A percentile compares a stretch with the other conserved stretches of the same genome.
These are phyloP conservation scores for Diaporthe longicolla DNA, from an alignment of 2,329 filamentous ascomycete species.

Conservation along the genomic window DNA sequence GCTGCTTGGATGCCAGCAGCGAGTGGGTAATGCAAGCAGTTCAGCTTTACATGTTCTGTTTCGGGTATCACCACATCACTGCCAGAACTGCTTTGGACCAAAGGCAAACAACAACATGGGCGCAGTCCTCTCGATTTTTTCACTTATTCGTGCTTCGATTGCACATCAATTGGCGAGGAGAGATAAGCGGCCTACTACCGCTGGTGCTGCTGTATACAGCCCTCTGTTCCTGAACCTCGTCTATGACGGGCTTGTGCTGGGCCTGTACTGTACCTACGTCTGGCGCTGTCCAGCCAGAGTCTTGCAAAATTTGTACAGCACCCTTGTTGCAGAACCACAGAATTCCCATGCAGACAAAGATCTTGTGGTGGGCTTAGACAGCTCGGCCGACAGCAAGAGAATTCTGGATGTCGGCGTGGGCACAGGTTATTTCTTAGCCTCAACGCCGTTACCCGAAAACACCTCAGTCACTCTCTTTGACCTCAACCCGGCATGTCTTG, in stretches of 20 bases:
- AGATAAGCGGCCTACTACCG: neutral
- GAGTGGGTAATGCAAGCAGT: neutral
- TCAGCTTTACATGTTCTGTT: neutral
- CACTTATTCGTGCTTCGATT: neutral
- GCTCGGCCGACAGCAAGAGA: neutral
- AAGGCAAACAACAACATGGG: neutral
- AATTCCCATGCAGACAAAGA: neutral
- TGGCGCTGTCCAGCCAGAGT: slow-evolving; percentile 15
- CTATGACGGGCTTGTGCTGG: slow-evolving; percentile 20
- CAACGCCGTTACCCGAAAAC: neutral
- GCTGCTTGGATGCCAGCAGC: neutral
- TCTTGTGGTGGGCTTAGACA: neutral
- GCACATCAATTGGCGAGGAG: neutral
- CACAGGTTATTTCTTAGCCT: slow-evolving; percentile 25
- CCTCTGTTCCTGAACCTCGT: slow-evolving; percentile 25
- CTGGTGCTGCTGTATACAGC: slow-evolving; percentile 23
- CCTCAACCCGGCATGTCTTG: slow-evolving; percentile 28
- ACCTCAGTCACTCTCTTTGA: slow-evolving; percentile 14
- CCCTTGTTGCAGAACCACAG: neutral
- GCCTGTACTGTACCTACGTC: slow-evolving; percentile 16
- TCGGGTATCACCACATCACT: neutral
- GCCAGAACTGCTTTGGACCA: neutral
- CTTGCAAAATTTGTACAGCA: slow-evolving; percentile 8
- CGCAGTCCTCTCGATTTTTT: neutral
- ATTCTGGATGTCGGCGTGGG: slow-evolving; percentile 32